Evolutionary conservation across 495 filamentous ascomycete genomes (phyloP).

Genomic region (Sphaerosporella brunnea): DNA sequence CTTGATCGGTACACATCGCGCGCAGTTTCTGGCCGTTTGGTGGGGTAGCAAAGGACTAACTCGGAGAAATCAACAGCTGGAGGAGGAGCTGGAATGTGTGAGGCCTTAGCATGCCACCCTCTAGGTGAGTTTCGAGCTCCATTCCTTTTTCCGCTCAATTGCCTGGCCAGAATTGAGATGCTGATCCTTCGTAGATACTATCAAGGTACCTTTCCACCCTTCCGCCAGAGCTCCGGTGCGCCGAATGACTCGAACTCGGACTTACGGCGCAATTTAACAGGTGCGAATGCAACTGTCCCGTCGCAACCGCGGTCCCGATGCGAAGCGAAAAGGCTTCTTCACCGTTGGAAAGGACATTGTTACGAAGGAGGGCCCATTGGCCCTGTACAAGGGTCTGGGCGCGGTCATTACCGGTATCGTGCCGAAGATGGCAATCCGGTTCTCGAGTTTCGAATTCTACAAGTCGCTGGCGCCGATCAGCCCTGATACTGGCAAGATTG

Average conservation of each 20-base stretch:
- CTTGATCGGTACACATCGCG: slow-evolving; percentile 53
- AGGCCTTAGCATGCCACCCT: slow-evolving; percentile 91
- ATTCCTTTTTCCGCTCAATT: not conserved
- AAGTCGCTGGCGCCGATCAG: slow-evolving; percentile 36
- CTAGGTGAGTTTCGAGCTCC: slow-evolving; percentile 43
- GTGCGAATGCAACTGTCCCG: slow-evolving; percentile 98
- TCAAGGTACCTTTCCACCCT: slow-evolving; percentile 8
- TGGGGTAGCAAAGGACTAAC: slow-evolving; percentile 6
- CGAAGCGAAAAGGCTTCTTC: slow-evolving; percentile 76
- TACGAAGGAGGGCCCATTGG: slow-evolving; percentile 71
- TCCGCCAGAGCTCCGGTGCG: no score
- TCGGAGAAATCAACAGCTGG: slow-evolving; percentile 46
- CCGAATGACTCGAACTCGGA: no score
- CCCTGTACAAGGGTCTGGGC: slow-evolving; percentile 89
- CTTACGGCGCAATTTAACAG: slow-evolving; percentile 34
- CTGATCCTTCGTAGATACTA: slow-evolving; percentile 10
- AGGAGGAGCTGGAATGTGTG: slow-evolving; percentile 97
- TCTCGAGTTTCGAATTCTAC: slow-evolving; percentile 92
- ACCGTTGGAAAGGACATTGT: slow-evolving; percentile 75
- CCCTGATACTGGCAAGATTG: slow-evolving; percentile 44
- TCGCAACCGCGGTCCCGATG: slow-evolving; percentile 63
- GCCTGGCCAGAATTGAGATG: not conserved
- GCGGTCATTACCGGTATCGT: slow-evolving; percentile 94
- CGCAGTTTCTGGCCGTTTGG: not conserved
- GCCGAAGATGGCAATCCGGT: slow-evolving; percentile 98